phyloP scores from a whole-genome alignment of 1,284 basidiomycete genomes.

The Schizophyllum amplum region DNA sequence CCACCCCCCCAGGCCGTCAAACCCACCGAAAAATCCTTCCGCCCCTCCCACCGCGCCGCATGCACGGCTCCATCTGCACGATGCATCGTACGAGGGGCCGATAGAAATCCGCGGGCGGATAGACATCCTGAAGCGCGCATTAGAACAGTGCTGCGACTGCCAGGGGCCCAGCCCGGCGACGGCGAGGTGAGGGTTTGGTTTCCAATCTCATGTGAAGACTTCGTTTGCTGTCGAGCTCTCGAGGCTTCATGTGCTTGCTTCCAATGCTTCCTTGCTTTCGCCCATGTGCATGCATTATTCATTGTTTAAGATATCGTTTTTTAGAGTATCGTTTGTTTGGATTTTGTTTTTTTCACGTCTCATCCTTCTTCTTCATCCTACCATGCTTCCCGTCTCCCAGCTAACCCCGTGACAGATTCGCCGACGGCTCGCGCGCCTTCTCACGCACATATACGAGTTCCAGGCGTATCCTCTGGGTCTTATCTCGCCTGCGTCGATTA shows the following conservation, averaged over 20 bases:
- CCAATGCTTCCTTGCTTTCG: too few species aligned
- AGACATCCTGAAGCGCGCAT: slow-evolving; percentile 37
- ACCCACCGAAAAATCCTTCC: slow-evolving; percentile 85
- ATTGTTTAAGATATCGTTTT: too few species aligned
- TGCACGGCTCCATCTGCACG: slow-evolving; percentile 81
- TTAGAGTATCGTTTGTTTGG: too few species aligned
- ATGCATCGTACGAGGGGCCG: slow-evolving; percentile 76
- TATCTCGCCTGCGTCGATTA: slow-evolving; percentile 61
- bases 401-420: too few species aligned
- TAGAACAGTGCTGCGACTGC: slow-evolving; percentile 58
- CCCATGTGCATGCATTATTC: too few species aligned
- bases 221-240: too few species aligned
- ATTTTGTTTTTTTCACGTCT: too few species aligned
- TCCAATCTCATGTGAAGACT: too few species aligned
- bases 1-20: slow-evolving; percentile 59
- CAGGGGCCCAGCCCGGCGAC: slow-evolving; percentile 48
- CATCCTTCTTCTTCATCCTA: not conserved
- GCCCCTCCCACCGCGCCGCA: slow-evolving; percentile 83
- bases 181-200: slow-evolving; percentile 48
- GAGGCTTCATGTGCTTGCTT: too few species aligned
- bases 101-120: slow-evolving; percentile 68
- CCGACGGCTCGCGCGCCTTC: slow-evolving; percentile 45
- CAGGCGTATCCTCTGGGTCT: slow-evolving; percentile 61
- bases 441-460: slow-evolving; percentile 56
- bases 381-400: too few species aligned